Percentiles rank a stretch among this genome's conserved stretches.
Evolutionary conservation across 1,284 basidiomycete genomes (phyloP).

Genomic region (Malassezia vespertilionis): DNA sequence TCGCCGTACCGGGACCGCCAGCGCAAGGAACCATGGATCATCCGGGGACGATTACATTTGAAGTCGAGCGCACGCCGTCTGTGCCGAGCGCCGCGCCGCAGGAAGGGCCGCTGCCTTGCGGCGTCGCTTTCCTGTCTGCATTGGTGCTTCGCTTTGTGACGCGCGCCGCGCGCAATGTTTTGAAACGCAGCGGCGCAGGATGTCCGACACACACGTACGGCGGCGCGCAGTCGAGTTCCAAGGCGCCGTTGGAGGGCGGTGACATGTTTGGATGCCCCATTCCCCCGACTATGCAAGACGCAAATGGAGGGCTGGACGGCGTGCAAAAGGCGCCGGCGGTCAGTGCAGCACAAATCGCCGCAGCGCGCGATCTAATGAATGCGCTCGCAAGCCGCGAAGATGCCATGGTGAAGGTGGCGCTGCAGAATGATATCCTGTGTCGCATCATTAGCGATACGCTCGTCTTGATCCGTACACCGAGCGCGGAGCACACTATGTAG

Average conservation of each 20-base stretch:
- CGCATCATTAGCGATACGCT: constrained; percentile 37
- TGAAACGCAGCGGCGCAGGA: constrained; percentile 25
- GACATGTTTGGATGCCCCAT: constrained; percentile 38
- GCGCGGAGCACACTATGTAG: no score
- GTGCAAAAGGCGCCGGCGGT: constrained; percentile 4
- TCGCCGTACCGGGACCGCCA: not conserved
- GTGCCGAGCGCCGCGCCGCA: constrained; percentile 18
- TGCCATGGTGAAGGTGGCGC: constrained; percentile 27
- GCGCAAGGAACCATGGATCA: constrained; percentile 33
- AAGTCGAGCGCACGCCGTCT: constrained; percentile 39
- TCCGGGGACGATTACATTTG: constrained; percentile 30
- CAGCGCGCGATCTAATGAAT: constrained; percentile 30
- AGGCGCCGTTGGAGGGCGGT: constrained; percentile 21
- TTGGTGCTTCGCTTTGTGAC: constrained; percentile 37
- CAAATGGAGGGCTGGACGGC: not conserved
- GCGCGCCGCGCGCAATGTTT: constrained; percentile 23
- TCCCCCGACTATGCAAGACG: constrained; percentile 12
- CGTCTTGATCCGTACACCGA: constrained; percentile 22
- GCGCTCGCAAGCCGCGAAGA: constrained; percentile 30
- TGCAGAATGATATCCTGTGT: constrained; percentile 39
- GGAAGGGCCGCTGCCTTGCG: constrained; percentile 27
- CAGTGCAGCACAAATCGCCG: constrained; percentile 16
- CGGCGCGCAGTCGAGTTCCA: not conserved
- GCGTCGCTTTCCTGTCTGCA: constrained; percentile 31
- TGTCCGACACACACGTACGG: constrained; percentile 15